Evolutionary conservation across 1,284 basidiomycete genomes (phyloP), one percentile per base, ranked within the genome.

Genomic region (Sporisorium iseilematis-ciliati): DNA sequence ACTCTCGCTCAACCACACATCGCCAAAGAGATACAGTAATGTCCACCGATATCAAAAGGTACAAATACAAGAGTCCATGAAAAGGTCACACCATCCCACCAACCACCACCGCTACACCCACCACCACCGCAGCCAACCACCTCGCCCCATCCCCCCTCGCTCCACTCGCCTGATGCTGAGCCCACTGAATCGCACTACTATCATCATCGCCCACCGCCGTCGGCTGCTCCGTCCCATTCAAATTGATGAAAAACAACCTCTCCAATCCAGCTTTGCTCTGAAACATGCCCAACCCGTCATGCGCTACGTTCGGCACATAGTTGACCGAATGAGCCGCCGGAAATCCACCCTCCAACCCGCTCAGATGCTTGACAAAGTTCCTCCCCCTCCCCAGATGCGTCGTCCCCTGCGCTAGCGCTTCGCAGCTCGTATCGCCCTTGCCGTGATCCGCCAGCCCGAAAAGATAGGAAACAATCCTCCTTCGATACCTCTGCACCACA

Each of bases 271-370:
- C 52, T 33, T 71, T 21, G 41, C 70, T 75, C 31, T 45, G 31
- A 31, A 75, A 79, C 77, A 79, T 79, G 33, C 73, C 77, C 18
- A 70, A 18, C 0, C 61, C 60, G 38, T 79, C 76, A 40, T 79
- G 77, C 12, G 57, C 21, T 4, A 79, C 68, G 7, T 61, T 59
- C 2, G 51, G 20, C 16, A 79, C 59, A 42, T 63, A 79, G 25
- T 79, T 60, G n/a, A 79, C 78, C 14, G 62, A 56, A 41, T 79
- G 78, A 2, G 65, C 40, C 1, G 33, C 38, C 0, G 75, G 69
- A 23, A 75, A 71, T 16, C 70, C 66, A 6, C 69, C 68, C 2
- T 71, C 52, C 55, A 78, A 48, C 21, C 42, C 16, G 6, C 18
- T 46, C 18, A 78, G 51, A 25, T 79, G 78, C 16, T 41, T 4